Percentiles rank a stretch among this genome's conserved stretches.
These are phyloP conservation scores for Flaveria ramosissima DNA, from an alignment of 129 eudicot genomes.

Conservation along the genomic window DNA sequence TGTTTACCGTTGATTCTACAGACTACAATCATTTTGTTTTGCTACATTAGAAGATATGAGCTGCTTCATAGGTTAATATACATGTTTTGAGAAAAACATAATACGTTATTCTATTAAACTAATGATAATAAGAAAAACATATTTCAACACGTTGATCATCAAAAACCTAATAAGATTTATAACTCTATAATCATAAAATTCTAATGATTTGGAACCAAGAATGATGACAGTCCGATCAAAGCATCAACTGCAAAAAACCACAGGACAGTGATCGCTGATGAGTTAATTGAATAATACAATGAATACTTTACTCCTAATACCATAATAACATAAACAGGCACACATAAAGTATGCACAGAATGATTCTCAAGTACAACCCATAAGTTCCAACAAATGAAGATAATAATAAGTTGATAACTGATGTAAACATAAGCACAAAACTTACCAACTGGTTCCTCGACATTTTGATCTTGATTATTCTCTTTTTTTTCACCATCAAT, in stretches of 20 bases:
- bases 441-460: constrained; percentile 33
- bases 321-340: not conserved
- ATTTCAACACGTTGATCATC: not conserved
- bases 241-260: not conserved
- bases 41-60: not conserved
- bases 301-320: not conserved
- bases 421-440: constrained; percentile 15
- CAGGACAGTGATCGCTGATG: not conserved
- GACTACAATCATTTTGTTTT: too few relatives aligned
- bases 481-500: constrained; percentile 20
- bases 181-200: not conserved
- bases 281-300: not conserved
- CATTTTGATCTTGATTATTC: constrained; percentile 25
- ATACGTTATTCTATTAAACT: not conserved
- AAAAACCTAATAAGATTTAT: not conserved
- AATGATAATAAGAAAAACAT: not conserved
- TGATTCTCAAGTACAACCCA: not conserved
- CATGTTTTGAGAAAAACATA: not conserved
- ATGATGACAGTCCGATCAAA: not conserved
- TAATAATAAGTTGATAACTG: not conserved
- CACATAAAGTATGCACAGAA: not conserved
- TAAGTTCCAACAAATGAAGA: not conserved
- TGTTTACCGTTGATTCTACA: too few relatives aligned
- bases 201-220: not conserved
- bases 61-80: not conserved